These are phyloP conservation scores for Suillus plorans DNA, from an alignment of 768 basidiomycete genomes.

Conservation along the genomic window DNA sequence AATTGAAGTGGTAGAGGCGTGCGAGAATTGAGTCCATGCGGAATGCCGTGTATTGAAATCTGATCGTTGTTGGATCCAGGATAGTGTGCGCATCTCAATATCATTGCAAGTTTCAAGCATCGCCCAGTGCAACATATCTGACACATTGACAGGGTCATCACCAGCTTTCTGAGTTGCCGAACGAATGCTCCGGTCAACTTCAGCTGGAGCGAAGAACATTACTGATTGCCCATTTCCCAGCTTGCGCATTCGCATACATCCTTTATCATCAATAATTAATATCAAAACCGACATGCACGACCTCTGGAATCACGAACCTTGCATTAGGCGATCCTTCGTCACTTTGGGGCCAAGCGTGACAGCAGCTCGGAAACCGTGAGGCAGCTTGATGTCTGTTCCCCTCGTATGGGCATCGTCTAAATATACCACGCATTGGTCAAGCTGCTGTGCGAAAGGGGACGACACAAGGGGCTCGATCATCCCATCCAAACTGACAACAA, in stretches of 20 bases:
- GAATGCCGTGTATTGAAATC: slow-evolving; percentile 19
- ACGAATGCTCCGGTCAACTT: slow-evolving; percentile 39
- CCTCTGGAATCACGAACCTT: not conserved
- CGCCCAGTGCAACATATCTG: slow-evolving; percentile 44
- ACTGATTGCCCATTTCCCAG: slow-evolving; percentile 48
- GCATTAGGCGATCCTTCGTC: slow-evolving; percentile 41
- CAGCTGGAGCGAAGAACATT: slow-evolving; percentile 45
- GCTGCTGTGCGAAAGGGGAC: not conserved
- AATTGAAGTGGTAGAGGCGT: not conserved
- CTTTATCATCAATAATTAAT: slow-evolving; percentile 19
- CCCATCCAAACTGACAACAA: not conserved
- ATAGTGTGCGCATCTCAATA: slow-evolving; percentile 37
- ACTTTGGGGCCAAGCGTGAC: slow-evolving; percentile 50
- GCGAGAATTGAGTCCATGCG: slow-evolving; percentile 17
- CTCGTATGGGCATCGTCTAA: not conserved
- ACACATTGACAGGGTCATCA: slow-evolving; percentile 8
- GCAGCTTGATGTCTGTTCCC: slow-evolving; percentile 36
- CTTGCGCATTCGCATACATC: slow-evolving; percentile 55
- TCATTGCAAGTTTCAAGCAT: slow-evolving; percentile 45
- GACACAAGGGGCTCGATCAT: not conserved
- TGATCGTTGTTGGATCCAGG: slow-evolving; percentile 41
- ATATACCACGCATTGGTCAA: not conserved
- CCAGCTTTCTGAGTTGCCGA: slow-evolving; percentile 14
- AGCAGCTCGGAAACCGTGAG: slow-evolving; percentile 38
- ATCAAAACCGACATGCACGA: not conserved